Evolutionary conservation across 768 basidiomycete species (phyloP).

Genomic region (Serendipita indica): DNA sequence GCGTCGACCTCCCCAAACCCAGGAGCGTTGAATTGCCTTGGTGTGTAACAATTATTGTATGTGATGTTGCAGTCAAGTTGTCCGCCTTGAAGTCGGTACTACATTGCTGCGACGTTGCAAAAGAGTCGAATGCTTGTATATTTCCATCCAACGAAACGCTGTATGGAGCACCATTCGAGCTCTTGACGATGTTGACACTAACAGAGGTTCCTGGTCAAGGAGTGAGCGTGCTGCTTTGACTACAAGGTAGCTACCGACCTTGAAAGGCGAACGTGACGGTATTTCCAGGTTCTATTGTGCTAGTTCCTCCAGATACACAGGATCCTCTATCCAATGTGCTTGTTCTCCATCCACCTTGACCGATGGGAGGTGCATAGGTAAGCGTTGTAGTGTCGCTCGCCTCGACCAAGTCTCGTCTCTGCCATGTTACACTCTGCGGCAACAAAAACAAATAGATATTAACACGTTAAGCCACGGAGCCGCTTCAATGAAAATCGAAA

Average conservation of each 20-base stretch:
- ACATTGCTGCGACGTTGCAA: not conserved
- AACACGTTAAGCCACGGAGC: too few relatives aligned
- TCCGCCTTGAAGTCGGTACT: not conserved
- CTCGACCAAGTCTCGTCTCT: too few relatives aligned
- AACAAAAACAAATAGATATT: too few relatives aligned
- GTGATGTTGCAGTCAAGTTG: not conserved
- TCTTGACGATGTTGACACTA: conserved; percentile 1
- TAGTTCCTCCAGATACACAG: not conserved
- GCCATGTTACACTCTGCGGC: too few relatives aligned
- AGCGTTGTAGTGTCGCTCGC: not conserved
- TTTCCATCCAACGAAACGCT: not conserved
- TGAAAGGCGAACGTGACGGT: not conserved
- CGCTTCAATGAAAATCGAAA: too few relatives aligned
- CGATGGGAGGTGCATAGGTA: too few relatives aligned
- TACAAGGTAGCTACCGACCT: not conserved
- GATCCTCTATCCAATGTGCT: not conserved
- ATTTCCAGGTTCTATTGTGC: not conserved
- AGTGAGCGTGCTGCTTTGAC: not conserved
- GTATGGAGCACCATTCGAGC: not conserved
- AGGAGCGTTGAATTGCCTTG: not conserved
- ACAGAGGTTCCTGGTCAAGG: not conserved
- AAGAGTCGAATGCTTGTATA: not conserved
- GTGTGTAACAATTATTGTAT: not conserved
- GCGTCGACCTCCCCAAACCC: not conserved
- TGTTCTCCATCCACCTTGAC: not conserved